These are phyloP conservation scores for Apiospora marii DNA, from an alignment of 2,329 filamentous ascomycete species.

Conservation along the genomic window DNA sequence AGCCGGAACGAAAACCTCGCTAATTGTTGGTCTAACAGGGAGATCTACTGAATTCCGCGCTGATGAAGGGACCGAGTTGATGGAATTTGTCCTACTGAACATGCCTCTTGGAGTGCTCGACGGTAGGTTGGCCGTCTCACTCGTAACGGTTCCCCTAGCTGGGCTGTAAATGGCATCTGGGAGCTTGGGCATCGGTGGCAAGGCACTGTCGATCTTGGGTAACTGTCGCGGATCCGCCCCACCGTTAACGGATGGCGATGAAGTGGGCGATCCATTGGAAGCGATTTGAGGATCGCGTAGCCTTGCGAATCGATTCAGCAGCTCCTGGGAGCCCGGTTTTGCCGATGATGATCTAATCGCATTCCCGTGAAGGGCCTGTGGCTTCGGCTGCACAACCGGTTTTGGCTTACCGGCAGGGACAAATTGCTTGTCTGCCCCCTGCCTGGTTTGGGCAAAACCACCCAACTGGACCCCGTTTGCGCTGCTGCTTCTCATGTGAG, in stretches of 20 bases:
- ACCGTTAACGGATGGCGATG: slow-evolving; percentile 36
- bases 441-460: slow-evolving; percentile 1
- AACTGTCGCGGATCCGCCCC: neutral
- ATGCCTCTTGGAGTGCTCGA: slow-evolving; percentile 70
- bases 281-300: slow-evolving; percentile 54
- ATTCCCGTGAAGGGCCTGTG: slow-evolving; percentile 70
- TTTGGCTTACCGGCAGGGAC: slow-evolving; percentile 44
- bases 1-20: slow-evolving; percentile 46
- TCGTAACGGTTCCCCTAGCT: slow-evolving; percentile 74
- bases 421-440: neutral
- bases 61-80: slow-evolving; percentile 46
- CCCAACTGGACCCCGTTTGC: neutral
- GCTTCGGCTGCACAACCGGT: slow-evolving; percentile 70
- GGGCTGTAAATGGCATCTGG: slow-evolving; percentile 82
- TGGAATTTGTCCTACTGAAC: slow-evolving; percentile 66
- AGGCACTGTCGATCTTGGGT: slow-evolving; percentile 58
- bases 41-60: slow-evolving; percentile 41
- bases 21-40: slow-evolving; percentile 36
- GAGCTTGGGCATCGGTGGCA: slow-evolving; percentile 70
- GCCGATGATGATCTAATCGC: slow-evolving; percentile 53
- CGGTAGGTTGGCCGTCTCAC: slow-evolving; percentile 70
- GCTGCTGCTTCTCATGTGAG: slow-evolving; percentile 23
- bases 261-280: slow-evolving; percentile 55
- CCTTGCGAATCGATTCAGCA: slow-evolving; percentile 65
- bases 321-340: slow-evolving; percentile 53